Conservation (phyloP, 306 rosid genomes). For the Lablab purpureus region DNA sequence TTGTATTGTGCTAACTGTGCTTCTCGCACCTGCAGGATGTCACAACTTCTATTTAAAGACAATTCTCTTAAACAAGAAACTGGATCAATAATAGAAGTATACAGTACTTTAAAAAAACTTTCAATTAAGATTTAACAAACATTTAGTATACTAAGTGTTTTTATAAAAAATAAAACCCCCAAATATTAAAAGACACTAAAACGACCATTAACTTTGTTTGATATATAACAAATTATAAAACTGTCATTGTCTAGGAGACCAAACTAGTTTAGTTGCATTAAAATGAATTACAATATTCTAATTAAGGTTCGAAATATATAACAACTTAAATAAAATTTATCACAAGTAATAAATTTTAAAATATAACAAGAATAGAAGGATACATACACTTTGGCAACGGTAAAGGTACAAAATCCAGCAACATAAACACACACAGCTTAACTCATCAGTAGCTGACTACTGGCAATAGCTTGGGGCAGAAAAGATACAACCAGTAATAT, state of each 20-base stretch:
- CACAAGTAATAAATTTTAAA: neutral
- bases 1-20: conserved; percentile 90
- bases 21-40: conserved; percentile 79
- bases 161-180: neutral
- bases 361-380: neutral
- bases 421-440: neutral
- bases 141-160: neutral
- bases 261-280: neutral
- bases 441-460: neutral
- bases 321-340: neutral
- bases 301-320: neutral
- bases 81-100: neutral
- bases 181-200: neutral
- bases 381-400: neutral
- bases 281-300: neutral
- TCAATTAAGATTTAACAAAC: neutral
- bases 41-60: conserved; percentile 37
- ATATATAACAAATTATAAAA: neutral
- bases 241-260: neutral
- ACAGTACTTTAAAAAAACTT: neutral
- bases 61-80: conserved; percentile 3
- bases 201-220: neutral
- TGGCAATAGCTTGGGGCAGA: neutral
- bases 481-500: neutral
- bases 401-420: neutral